Percentiles rank a stretch among this genome's conserved stretches.
Conservation (phyloP, 2,329 filamentous ascomycete species). For the Thelonectria discophora region DNA sequence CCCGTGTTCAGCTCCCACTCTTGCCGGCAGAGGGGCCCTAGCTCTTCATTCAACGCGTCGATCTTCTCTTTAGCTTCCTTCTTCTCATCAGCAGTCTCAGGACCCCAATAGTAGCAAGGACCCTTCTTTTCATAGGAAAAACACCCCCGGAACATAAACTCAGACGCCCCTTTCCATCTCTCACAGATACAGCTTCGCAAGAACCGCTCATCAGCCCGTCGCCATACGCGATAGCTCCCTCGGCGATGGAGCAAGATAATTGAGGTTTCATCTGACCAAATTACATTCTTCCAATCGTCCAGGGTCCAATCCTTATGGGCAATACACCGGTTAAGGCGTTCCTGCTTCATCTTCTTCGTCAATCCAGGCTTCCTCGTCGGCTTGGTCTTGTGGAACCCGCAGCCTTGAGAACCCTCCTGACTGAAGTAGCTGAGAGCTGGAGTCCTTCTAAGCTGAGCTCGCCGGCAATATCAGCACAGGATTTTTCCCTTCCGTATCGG, state of each 20-base stretch:
- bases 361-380: constrained; percentile 28
- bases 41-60: constrained; percentile 28
- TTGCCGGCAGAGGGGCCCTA: constrained; percentile 22
- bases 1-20: constrained; percentile 28
- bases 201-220: constrained; percentile 19
- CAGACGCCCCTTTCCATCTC: constrained; percentile 27
- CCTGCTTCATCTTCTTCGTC: not conserved
- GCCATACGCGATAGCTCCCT: constrained; percentile 26
- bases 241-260: constrained; percentile 26
- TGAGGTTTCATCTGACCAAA: constrained; percentile 33
- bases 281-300: constrained; percentile 33
- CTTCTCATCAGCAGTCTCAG: constrained; percentile 25
- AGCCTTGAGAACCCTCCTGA: constrained; percentile 15
- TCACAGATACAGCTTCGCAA: constrained; percentile 12
- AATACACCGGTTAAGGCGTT: not conserved
- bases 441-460: constrained; percentile 14
- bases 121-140: constrained; percentile 34
- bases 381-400: constrained; percentile 27
- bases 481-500: constrained; percentile 18
- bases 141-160: constrained; percentile 35
- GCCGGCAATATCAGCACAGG: constrained; percentile 18
- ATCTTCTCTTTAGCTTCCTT: constrained; percentile 6
- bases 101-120: constrained; percentile 26
- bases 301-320: not conserved
- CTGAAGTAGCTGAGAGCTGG: constrained; percentile 13